Percentiles rank a stretch among this genome's conserved stretches.
Evolutionary conservation across 805 yeast genomes (phyloP).

Genomic region (Komagataella mondaviorum): DNA sequence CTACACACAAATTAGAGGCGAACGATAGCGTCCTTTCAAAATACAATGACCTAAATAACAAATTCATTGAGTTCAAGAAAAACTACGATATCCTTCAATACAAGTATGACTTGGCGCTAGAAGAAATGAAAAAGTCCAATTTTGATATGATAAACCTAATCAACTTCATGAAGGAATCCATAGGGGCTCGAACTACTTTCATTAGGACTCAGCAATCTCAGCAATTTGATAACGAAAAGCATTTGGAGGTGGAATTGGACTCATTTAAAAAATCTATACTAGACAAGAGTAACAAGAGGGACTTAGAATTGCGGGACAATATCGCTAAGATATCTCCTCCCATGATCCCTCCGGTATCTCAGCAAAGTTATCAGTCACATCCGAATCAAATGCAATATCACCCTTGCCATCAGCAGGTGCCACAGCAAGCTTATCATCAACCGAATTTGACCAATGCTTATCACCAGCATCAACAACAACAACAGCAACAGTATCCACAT

Average conservation of each 20-base stretch:
- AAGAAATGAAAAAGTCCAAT: constrained; percentile 34
- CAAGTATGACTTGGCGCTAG: constrained; percentile 32
- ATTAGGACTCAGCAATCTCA: not conserved
- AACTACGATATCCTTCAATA: constrained; percentile 28
- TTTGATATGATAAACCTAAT: constrained; percentile 38
- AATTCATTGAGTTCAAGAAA: constrained; percentile 22
- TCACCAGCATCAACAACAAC: constrained; percentile 4
- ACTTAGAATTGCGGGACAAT: constrained; percentile 2
- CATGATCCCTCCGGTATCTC: constrained; percentile 1
- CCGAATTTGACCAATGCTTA: not conserved
- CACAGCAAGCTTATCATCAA: constrained; percentile 2
- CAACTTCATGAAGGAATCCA: constrained; percentile 21
- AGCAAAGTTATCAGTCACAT: not conserved
- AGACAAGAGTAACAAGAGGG: constrained; percentile 7
- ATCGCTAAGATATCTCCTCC: not conserved
- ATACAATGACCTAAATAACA: constrained; percentile 23
- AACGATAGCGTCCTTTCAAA: not conserved
- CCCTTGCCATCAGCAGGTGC: not conserved
- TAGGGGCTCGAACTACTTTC: not conserved
- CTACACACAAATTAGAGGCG: not conserved
- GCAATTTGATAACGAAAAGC: not conserved
- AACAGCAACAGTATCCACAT: constrained; percentile 3
- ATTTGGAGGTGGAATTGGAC: constrained; percentile 10
- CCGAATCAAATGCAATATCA: not conserved
- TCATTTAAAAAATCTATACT: constrained; percentile 13